These are phyloP conservation scores for Trichoderma harzianum DNA, from an alignment of 2,329 filamentous ascomycete genomes.

Conservation along the genomic window DNA sequence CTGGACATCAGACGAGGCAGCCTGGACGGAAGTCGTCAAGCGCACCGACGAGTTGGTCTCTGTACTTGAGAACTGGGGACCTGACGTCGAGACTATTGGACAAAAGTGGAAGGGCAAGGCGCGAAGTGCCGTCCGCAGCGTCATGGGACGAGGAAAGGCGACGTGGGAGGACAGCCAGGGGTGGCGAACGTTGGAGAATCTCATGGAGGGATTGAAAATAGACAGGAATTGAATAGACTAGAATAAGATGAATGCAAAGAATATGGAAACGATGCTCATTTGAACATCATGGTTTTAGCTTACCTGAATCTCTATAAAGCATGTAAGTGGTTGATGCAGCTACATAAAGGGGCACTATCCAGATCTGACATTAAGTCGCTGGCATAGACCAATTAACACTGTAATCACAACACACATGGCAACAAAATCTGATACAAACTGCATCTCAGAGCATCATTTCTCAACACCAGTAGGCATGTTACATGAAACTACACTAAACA, in stretches of 20 bases:
- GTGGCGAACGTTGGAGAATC: constrained; percentile 59
- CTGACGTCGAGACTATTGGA: constrained; percentile 64
- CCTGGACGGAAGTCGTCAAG: constrained; percentile 70
- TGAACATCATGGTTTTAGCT: too few relatives aligned
- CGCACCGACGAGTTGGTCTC: constrained; percentile 79
- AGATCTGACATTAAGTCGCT: neutral
- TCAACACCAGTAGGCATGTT: neutral
- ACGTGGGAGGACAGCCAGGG: constrained; percentile 74
- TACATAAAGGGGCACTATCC: too few relatives aligned
- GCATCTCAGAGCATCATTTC: neutral
- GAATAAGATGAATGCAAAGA: neutral
- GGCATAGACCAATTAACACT: neutral
- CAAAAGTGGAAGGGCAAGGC: constrained; percentile 87
- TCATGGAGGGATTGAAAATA: constrained; percentile 53
- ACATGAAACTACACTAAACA: neutral
- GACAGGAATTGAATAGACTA: constrained; percentile 17
- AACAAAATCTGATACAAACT: neutral
- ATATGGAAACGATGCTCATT: neutral
- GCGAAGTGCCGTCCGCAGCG: constrained; percentile 74
- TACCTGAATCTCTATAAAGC: too few relatives aligned
- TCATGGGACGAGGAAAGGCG: constrained; percentile 78
- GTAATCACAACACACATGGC: neutral
- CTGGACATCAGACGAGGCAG: constrained; percentile 53
- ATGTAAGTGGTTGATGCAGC: too few relatives aligned
- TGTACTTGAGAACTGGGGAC: constrained; percentile 76